A percentile compares a stretch with the other conserved stretches of the same genome.
Conservation (phyloP, 495 filamentous ascomycete genomes). For the Aspergillus incahuasiensis region DNA sequence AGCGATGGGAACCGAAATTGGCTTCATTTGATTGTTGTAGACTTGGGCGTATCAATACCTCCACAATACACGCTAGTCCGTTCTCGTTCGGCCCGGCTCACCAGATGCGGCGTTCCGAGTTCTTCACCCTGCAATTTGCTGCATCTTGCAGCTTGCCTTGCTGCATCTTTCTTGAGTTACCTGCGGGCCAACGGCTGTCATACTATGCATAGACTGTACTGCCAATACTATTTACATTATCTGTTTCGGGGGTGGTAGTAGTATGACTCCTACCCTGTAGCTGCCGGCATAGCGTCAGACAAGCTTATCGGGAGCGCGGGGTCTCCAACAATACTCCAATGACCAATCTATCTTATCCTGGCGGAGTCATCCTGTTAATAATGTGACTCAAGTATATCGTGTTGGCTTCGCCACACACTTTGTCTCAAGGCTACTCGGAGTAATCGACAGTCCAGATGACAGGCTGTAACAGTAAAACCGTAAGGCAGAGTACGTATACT, state of each 20-base stretch:
- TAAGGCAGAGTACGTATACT: neutral
- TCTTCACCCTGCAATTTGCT: neutral
- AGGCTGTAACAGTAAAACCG: neutral
- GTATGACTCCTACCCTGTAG: neutral
- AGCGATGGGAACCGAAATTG: neutral
- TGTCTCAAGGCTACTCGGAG: too few relatives aligned
- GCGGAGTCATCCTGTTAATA: neutral
- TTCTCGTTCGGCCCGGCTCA: neutral
- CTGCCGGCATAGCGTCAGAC: neutral
- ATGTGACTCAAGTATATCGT: neutral
- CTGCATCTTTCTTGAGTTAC: neutral
- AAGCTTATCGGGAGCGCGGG: neutral
- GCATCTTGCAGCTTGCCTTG: too few relatives aligned
- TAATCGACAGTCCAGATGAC: neutral
- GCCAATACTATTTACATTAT: neutral
- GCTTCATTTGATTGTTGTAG: neutral
- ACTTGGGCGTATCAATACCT: neutral
- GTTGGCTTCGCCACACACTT: neutral
- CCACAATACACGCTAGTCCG: neutral
- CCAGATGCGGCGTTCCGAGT: neutral
- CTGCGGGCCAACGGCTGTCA: neutral
- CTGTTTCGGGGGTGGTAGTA: neutral
- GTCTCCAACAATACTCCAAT: neutral
- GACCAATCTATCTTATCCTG: neutral
- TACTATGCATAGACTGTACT: neutral